Evolutionary conservation across 768 basidiomycete genomes (phyloP), one percentile per base, ranked within the genome.

Genomic region (Tricholoma flavovirens): DNA sequence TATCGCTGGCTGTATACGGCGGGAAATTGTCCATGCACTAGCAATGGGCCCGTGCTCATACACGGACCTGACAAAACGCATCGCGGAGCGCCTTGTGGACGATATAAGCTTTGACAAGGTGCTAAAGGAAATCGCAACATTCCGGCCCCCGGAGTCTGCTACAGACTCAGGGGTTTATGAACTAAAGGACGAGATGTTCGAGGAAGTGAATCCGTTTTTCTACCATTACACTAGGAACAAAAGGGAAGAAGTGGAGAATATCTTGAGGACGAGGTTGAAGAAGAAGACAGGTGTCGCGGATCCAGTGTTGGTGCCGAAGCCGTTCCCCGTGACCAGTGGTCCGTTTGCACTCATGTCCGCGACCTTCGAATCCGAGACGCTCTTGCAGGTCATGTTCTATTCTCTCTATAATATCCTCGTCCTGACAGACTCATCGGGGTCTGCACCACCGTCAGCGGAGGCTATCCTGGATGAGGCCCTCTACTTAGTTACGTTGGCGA

Each of bases 161-260:
- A 75, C 85, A 1, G 94, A 96, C 61, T 79, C 79, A 0, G 96
- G 97, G 0, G 72, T 83, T n/a, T 98, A 98, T 71, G 87, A 94
- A 58, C 82, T 98, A 53, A 88, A 86, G 67, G 84, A 92, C 46
- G 89, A 88, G 62, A 77, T 75, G 17, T 93, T 83, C 68, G 87
- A 86, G 58, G 90, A 97, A 60, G 88, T 98, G 60, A 90, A 98
- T 64, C 94, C 95, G 0, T 97, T 94, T 73, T 97, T 95, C 75
- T 90, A 88, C 66, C 95, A 98, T 66, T 98, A 97, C 68, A 88
- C 91, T 14, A 80, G 95, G 38, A 98, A 98, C 72, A 87, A 92
- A 62, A 82, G 94, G 38, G 92, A 96, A 63, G 91, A 94, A 67
- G 96, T 93, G 22, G 93, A 94, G 64, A 82, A 77, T 40, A 80